Conservation (phyloP, 495 filamentous ascomycete species). For the Darksidea phi region DNA sequence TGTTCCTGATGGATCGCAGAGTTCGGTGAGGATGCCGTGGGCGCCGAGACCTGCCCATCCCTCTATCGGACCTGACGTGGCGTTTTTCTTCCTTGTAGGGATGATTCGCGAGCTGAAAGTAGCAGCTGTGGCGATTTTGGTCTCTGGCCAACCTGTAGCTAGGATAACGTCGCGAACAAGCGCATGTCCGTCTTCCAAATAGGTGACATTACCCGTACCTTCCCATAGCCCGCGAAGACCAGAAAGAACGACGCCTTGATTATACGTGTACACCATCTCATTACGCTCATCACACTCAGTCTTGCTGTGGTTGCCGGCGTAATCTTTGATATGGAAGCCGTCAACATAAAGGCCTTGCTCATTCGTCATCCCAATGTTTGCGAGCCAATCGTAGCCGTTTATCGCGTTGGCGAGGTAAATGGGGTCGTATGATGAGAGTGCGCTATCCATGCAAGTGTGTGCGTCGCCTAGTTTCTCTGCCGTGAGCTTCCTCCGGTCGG, state of each 20-base stretch:
- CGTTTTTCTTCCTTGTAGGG: slow-evolving; percentile 6
- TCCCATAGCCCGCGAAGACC: slow-evolving; percentile 78
- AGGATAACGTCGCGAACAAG: slow-evolving; percentile 68
- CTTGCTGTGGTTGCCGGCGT: slow-evolving; percentile 53
- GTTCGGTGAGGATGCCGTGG: slow-evolving; percentile 78
- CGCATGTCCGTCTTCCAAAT: slow-evolving; percentile 75
- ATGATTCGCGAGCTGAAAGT: slow-evolving; percentile 4
- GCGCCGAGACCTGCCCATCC: slow-evolving; percentile 74
- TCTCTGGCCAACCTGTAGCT: slow-evolving; percentile 67
- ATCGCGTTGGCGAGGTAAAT: slow-evolving; percentile 68
- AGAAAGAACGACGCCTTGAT: slow-evolving; percentile 90
- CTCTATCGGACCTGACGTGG: neutral
- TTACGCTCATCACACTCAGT: slow-evolving; percentile 74
- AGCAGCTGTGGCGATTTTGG: slow-evolving; percentile 37
- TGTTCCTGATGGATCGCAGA: slow-evolving; percentile 69
- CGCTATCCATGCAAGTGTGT: neutral
- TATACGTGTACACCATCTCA: slow-evolving; percentile 92
- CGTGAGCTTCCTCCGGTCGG: slow-evolving; percentile 1
- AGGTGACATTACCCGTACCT: slow-evolving; percentile 62
- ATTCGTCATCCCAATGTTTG: slow-evolving; percentile 77
- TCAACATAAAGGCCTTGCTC: slow-evolving; percentile 75
- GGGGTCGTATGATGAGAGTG: slow-evolving; percentile 53
- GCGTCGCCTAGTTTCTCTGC: slow-evolving; percentile 2
- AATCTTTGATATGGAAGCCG: slow-evolving; percentile 83
- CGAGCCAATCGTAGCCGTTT: slow-evolving; percentile 80